Percentiles rank a stretch among this genome's conserved stretches.
Evolutionary conservation across 169 alveolate genomes (phyloP).

Genomic region (Toxoplasma gondii): DNA sequence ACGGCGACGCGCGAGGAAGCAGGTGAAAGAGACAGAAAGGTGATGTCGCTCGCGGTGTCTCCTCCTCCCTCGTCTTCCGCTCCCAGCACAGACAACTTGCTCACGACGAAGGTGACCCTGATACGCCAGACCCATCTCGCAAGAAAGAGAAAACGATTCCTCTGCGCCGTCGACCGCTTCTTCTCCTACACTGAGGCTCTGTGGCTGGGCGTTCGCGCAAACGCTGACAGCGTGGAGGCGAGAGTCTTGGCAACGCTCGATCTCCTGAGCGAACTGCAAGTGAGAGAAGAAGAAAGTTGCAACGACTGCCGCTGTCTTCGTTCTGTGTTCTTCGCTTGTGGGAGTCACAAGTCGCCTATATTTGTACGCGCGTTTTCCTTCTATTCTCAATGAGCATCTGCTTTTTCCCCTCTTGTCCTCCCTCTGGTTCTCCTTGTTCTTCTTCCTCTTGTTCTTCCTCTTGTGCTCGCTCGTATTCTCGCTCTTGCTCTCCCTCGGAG

Average conservation of each 20-base stretch:
- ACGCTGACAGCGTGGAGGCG: not conserved
- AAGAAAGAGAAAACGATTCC: not conserved
- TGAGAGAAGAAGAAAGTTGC: not conserved
- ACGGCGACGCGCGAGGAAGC: too few species aligned
- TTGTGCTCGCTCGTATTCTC: not conserved
- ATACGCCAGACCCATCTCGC: not conserved
- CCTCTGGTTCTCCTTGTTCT: not conserved
- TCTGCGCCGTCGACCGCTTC: not conserved
- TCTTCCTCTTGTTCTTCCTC: not conserved
- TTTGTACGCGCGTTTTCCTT: too few species aligned
- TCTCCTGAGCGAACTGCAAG: constrained; percentile 9
- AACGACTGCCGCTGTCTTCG: not conserved
- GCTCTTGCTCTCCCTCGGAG: not conserved
- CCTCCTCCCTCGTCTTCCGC: too few species aligned
- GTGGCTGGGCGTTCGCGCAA: not conserved
- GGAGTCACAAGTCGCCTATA: too few species aligned
- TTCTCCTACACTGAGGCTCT: not conserved
- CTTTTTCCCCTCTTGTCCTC: too few species aligned
- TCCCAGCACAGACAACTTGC: too few species aligned
- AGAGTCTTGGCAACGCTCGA: not conserved
- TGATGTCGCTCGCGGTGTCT: too few species aligned
- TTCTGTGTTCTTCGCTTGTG: not conserved
- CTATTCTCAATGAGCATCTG: too few species aligned
- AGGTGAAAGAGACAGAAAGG: too few species aligned
- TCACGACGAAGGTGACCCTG: too few species aligned